Evolutionary conservation across 352 stramenopile genomes (phyloP), one percentile per base, ranked within the genome.

Genomic region (Globisporangium nodosum): DNA sequence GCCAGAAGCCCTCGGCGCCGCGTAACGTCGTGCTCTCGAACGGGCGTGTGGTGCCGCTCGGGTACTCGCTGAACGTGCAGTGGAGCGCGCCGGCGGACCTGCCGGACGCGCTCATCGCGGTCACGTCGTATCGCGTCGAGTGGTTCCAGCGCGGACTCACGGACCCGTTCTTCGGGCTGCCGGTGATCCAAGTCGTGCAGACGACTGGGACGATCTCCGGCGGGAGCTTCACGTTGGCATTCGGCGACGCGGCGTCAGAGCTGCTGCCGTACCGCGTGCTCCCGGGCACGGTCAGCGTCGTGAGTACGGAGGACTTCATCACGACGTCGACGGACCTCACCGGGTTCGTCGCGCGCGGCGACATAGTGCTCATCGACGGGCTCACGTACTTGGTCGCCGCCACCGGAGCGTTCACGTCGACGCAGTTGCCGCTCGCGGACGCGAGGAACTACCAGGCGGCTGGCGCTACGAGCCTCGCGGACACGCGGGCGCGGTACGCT

Each of bases 301-400:
- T 91, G 0, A 56, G 88, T 8, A 67, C 74, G 6, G 67, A 82
- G 24, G 39, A 64, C 1, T 91, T 76, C 37, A 52, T 97, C 9
- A 78, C 84, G n/a, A 98, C 89, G 1, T 83, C 87, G 11, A 52
- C 68, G 2, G 94, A 98, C 60, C 70, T 98, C 30, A 96, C 92
- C 24, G 76, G 87, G n/a, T 63, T 89, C 30, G 59, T 98, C 13
- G 59, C 79, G 15, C 75, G 71, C 20, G 92, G 92, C 6, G 94
- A 98, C 59, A 30, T 84, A 9, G 71, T 98, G 18, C 55, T 79
- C 15, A 75, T 98, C 27, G 77, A 86, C 27, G 85, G 77, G 4
- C 69, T 79, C 4, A 54, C 68, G 15, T 96, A 97, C 61, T 66
- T 89, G 31, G 87, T 98, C 15, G 74, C 85, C 11, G 61, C 76